A percentile compares a stretch with the other conserved stretches of the same genome.
Evolutionary conservation across 805 yeast species (phyloP).

Genomic region (Wickerhamiella parazyma): DNA sequence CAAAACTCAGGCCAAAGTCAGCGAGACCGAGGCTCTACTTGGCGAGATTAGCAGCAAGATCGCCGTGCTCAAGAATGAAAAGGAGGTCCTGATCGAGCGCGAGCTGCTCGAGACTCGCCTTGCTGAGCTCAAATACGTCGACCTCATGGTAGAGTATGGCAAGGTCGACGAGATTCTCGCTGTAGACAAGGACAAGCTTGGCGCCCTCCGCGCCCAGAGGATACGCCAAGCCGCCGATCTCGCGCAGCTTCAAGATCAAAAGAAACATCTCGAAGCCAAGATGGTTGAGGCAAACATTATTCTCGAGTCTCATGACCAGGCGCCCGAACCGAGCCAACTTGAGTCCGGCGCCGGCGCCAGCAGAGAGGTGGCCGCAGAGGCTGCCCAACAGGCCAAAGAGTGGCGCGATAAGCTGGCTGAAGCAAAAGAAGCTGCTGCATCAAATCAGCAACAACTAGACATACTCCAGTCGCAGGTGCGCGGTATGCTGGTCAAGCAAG

Average conservation of each 20-base stretch:
- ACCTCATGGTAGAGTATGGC: slow-evolving; percentile 53
- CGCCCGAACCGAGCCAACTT: too few species aligned
- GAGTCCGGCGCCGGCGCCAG: too few species aligned
- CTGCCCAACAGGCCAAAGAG: neutral
- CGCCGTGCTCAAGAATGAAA: slow-evolving; percentile 15
- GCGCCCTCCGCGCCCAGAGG: neutral
- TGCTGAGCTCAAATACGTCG: slow-evolving; percentile 57
- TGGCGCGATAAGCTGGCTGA: neutral
- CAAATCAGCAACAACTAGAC: slow-evolving; percentile 10
- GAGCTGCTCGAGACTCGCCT: slow-evolving; percentile 55
- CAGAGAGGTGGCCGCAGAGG: neutral
- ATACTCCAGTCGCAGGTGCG: slow-evolving; percentile 17
- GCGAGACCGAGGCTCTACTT: neutral
- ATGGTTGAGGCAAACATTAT: neutral
- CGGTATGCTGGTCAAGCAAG: slow-evolving; percentile 53
- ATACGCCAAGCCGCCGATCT: slow-evolving; percentile 8
- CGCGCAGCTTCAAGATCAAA: neutral
- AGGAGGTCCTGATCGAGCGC: slow-evolving; percentile 39
- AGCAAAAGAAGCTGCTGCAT: slow-evolving; percentile 3
- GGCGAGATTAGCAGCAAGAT: neutral
- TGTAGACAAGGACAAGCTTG: slow-evolving; percentile 3
- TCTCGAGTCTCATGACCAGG: neutral
- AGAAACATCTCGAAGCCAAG: neutral
- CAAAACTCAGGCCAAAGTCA: slow-evolving; percentile 50
- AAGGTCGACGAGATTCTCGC: slow-evolving; percentile 7